Evolutionary conservation across 2,329 filamentous ascomycete species (phyloP).

Genomic region (Intubia oerlemansii): DNA sequence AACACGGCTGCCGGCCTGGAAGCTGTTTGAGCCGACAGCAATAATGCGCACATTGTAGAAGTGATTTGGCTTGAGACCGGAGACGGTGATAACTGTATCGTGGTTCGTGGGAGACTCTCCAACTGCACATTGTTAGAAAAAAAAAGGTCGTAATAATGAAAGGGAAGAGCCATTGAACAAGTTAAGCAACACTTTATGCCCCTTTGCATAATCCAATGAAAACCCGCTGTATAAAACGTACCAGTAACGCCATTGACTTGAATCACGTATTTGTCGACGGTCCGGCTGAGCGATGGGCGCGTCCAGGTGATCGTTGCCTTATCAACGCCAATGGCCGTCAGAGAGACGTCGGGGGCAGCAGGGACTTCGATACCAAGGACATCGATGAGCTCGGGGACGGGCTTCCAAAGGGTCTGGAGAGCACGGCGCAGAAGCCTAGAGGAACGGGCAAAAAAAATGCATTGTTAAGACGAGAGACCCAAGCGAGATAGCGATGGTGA

Average conservation of each 20-base stretch:
- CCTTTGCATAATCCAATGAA: too few relatives aligned
- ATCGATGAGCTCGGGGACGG: conserved; percentile 73
- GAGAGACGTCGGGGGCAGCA: conserved; percentile 67
- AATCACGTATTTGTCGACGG: conserved; percentile 72
- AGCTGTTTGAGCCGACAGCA: conserved; percentile 77
- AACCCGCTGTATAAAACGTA: conserved; percentile 20
- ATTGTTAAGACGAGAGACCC: background rate
- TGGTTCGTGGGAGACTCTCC: conserved; percentile 59
- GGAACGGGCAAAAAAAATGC: conserved; percentile 3
- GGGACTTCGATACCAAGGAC: conserved; percentile 90
- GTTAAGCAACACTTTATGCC: too few relatives aligned
- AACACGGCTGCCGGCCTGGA: conserved; percentile 71
- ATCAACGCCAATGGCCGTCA: conserved; percentile 73
- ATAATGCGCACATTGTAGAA: conserved; percentile 91
- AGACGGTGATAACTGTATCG: conserved; percentile 80
- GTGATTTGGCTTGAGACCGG: conserved; percentile 63
- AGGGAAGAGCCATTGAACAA: too few relatives aligned
- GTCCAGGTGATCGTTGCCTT: conserved; percentile 87
- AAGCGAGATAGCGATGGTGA: too few relatives aligned
- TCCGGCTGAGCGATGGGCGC: conserved; percentile 38
- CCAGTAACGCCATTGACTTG: conserved; percentile 86
- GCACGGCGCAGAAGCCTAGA: conserved; percentile 64
- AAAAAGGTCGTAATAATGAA: too few relatives aligned
- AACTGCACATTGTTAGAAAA: conserved; percentile 28
- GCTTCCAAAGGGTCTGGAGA: conserved; percentile 74